Evolutionary conservation across 257 asterid genomes (phyloP).

Genomic region (Jacaranda mimosifolia): DNA sequence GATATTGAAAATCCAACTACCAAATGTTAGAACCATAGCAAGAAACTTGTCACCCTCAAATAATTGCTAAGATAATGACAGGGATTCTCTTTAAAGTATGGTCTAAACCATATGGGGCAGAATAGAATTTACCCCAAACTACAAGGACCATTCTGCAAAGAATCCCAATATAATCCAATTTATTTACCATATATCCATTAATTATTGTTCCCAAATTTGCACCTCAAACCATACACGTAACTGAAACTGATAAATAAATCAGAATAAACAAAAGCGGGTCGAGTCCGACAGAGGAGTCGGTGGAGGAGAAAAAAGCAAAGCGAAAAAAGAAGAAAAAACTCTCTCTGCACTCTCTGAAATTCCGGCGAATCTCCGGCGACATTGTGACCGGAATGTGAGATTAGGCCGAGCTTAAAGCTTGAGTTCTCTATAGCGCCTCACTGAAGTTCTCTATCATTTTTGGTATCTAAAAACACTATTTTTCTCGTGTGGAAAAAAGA

Average conservation of each 20-base stretch:
- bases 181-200: constrained; percentile 21
- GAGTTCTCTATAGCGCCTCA: neutral
- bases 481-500: neutral
- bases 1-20: constrained; percentile 34
- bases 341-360: constrained; percentile 29
- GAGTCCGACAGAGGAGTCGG: constrained; percentile 74
- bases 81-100: constrained; percentile 11
- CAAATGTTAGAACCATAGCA: constrained; percentile 28
- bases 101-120: constrained; percentile 34
- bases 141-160: constrained; percentile 43
- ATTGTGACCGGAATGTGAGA: constrained; percentile 39
- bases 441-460: constrained; percentile 25
- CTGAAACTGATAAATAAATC: constrained; percentile 66
- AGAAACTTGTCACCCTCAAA: constrained; percentile 32
- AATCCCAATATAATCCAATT: constrained; percentile 22
- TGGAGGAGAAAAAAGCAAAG: constrained; percentile 44
- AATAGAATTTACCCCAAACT: constrained; percentile 29
- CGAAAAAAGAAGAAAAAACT: constrained; percentile 24
- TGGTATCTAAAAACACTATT: constrained; percentile 24
- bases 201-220: constrained; percentile 15
- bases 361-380: constrained; percentile 54
- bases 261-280: constrained; percentile 60
- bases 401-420: neutral
- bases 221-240: constrained; percentile 56
- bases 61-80: constrained; percentile 37